Evolutionary conservation across 2,329 filamentous ascomycete species (phyloP).

Genomic region (Trichoderma oligosporum): DNA sequence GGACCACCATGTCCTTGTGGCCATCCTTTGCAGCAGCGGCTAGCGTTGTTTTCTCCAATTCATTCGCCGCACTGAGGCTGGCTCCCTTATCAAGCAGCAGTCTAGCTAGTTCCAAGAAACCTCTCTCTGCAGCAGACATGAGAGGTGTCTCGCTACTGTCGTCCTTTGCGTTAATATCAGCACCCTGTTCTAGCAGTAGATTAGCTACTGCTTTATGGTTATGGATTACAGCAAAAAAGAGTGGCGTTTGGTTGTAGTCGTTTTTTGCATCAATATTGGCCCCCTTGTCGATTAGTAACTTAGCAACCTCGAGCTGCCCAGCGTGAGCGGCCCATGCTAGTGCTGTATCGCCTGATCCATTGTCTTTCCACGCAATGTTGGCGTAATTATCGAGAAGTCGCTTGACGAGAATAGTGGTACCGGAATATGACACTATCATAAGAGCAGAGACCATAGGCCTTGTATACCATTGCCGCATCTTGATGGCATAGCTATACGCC

Average conservation of each 20-base stretch:
- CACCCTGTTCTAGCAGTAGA: neutral
- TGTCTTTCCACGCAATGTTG: neutral
- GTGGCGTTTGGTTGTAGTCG: neutral
- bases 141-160: neutral
- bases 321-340: neutral
- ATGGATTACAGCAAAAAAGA: neutral
- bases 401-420: neutral
- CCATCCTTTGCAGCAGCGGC: no score
- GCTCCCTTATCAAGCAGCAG: no score
- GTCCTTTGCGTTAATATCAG: neutral
- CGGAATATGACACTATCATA: neutral
- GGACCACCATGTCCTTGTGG: neutral
- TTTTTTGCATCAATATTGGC: neutral
- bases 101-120: no score
- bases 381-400: neutral
- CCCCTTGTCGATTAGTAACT: slow-evolving; percentile 11
- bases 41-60: no score
- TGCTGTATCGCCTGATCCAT: neutral
- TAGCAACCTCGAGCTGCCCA: neutral
- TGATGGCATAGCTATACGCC: no score
- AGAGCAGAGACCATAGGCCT: neutral
- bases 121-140: no score
- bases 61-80: no score
- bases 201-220: neutral
- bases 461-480: no score